Conservation (phyloP, 305 asterid genomes). For the Caryopteris hybrid region DNA sequence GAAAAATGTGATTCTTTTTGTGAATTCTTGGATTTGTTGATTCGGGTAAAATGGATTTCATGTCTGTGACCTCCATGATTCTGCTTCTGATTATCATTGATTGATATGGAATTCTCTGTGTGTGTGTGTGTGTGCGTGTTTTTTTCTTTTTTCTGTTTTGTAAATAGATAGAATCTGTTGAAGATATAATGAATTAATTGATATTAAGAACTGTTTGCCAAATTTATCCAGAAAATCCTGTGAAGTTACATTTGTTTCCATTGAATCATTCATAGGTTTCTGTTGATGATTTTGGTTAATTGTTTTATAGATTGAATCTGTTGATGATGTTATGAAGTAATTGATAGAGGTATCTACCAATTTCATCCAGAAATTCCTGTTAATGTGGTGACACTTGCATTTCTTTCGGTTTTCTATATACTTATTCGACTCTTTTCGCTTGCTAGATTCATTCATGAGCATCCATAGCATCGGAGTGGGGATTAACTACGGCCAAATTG, state of each 20-base stretch:
- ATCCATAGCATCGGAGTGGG: slow-evolving; percentile 52
- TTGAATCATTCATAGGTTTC: neutral
- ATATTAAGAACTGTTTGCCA: neutral
- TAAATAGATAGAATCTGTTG: neutral
- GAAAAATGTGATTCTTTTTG: neutral
- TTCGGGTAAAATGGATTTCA: slow-evolving; percentile 1
- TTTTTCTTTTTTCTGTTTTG: neutral
- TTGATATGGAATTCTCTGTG: too few species aligned
- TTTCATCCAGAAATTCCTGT: neutral
- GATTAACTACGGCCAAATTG: slow-evolving; percentile 85
- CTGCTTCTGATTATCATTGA: too few species aligned
- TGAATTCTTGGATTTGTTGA: slow-evolving; percentile 5
- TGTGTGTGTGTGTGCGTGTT: too few species aligned
- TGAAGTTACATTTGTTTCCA: neutral
- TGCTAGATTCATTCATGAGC: slow-evolving; percentile 37
- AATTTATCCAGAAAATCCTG: neutral
- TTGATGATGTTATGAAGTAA: neutral
- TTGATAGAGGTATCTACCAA: neutral
- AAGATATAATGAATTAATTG: neutral
- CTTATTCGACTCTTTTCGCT: neutral
- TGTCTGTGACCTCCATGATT: slow-evolving; percentile 3
- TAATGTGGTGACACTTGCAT: too few species aligned
- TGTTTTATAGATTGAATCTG: neutral
- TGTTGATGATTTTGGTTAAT: neutral
- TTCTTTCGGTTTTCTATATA: neutral